These are phyloP conservation scores for Hortiboletus flavorubellus DNA, from an alignment of 768 basidiomycete genomes.

Conservation along the genomic window DNA sequence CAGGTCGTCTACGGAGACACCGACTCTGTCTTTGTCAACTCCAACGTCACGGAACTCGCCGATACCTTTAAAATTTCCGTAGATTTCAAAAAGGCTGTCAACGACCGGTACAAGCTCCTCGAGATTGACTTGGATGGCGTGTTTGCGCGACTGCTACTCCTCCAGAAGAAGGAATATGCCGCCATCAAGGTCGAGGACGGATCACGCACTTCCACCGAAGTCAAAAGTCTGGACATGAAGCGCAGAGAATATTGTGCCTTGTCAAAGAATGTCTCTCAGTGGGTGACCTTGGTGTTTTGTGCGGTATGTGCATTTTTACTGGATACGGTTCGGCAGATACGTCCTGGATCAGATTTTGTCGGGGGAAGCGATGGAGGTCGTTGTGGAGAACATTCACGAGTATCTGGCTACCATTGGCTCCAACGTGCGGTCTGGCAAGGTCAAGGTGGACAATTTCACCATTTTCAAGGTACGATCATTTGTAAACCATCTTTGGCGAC, in stretches of 20 bases:
- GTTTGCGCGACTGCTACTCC: conserved; percentile 85
- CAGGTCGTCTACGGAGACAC: conserved; percentile 99
- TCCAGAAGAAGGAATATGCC: conserved; percentile 99
- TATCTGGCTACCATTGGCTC: conserved; percentile 77
- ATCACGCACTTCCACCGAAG: conserved; percentile 71
- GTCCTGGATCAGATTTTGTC: conserved; percentile 89
- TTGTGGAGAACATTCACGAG: conserved; percentile 90
- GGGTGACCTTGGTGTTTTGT: conserved; percentile 29
- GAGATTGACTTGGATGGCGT: conserved; percentile 96
- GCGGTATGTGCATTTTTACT: not conserved
- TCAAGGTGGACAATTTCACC: conserved; percentile 91
- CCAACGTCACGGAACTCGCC: conserved; percentile 82
- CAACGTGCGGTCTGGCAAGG: conserved; percentile 70
- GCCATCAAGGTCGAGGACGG: conserved; percentile 92
- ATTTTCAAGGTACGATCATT: conserved; percentile 74
- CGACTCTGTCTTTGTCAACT: conserved; percentile 98
- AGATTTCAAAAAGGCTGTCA: conserved; percentile 93
- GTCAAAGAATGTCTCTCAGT: conserved; percentile 94
- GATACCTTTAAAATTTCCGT: conserved; percentile 90
- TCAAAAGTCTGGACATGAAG: conserved; percentile 99
- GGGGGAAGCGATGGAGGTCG: conserved; percentile 84
- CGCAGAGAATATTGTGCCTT: conserved; percentile 90
- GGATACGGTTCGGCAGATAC: conserved; percentile 51
- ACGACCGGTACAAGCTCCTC: conserved; percentile 90
- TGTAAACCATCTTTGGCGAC: not conserved